Percentiles rank a stretch among this genome's conserved stretches.
Evolutionary conservation across 2,329 filamentous ascomycete species (phyloP).

Genomic region (Curvularia lunata): DNA sequence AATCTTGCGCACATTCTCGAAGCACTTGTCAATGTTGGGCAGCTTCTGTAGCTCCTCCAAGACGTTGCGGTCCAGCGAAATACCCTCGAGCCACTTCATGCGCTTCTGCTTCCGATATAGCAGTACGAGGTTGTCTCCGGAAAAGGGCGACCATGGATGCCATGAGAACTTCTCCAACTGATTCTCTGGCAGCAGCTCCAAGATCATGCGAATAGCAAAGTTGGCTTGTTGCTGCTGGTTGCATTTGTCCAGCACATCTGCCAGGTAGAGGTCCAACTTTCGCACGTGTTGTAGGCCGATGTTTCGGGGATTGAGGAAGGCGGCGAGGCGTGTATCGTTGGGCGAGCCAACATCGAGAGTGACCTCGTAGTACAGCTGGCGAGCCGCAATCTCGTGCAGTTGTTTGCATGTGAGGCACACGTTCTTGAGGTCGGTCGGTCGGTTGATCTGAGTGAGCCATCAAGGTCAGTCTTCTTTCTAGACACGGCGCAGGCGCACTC

Average conservation of each 20-base stretch:
- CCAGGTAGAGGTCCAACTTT: slow-evolving; percentile 56
- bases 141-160: slow-evolving; percentile 58
- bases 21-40: slow-evolving; percentile 49
- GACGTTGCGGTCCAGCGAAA: slow-evolving; percentile 53
- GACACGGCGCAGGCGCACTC: background rate
- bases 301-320: slow-evolving; percentile 56
- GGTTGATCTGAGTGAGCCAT: slow-evolving; percentile 47
- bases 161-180: slow-evolving; percentile 59
- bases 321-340: slow-evolving; percentile 53
- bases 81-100: slow-evolving; percentile 58
- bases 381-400: slow-evolving; percentile 55
- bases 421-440: slow-evolving; percentile 56
- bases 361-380: slow-evolving; percentile 55
- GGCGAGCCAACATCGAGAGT: slow-evolving; percentile 55
- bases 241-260: slow-evolving; percentile 53
- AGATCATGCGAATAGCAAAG: slow-evolving; percentile 56
- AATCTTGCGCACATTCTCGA: slow-evolving; percentile 53
- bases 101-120: slow-evolving; percentile 57
- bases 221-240: slow-evolving; percentile 55
- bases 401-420: slow-evolving; percentile 57
- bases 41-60: slow-evolving; percentile 53
- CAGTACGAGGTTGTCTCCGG: slow-evolving; percentile 55
- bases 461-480: slow-evolving; percentile 4
- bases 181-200: slow-evolving; percentile 58
- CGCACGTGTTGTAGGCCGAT: slow-evolving; percentile 56